Percentiles rank a stretch among this genome's conserved stretches.
Conservation (phyloP, 2,329 filamentous ascomycete genomes). For the Colletotrichum sansevieriae region DNA sequence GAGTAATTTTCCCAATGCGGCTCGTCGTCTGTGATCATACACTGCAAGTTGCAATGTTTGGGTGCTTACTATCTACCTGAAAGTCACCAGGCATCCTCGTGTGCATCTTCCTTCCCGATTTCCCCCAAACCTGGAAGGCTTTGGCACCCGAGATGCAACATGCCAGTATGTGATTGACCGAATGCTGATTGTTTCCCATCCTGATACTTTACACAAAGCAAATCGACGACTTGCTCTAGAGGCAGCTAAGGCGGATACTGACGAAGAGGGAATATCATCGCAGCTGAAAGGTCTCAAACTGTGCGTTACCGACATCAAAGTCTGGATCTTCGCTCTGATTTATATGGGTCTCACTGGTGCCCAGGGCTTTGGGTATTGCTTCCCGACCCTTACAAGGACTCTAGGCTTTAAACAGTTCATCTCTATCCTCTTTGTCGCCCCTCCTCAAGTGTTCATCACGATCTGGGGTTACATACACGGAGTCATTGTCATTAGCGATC, state of each 20-base stretch:
- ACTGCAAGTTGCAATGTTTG: no score
- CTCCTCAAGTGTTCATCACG: conserved; percentile 62
- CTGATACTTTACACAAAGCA: background rate
- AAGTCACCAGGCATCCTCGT: conserved; percentile 46
- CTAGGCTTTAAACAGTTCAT: conserved; percentile 25
- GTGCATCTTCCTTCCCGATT: conserved; percentile 47
- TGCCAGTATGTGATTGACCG: conserved; percentile 44
- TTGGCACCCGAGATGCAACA: conserved; percentile 58
- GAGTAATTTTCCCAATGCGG: background rate
- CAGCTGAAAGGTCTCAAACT: conserved; percentile 65
- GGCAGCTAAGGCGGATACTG: conserved; percentile 61
- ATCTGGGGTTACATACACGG: conserved; percentile 63
- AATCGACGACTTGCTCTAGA: conserved; percentile 57
- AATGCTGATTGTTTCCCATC: background rate
- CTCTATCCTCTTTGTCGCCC: conserved; percentile 48
- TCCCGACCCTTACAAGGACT: conserved; percentile 36
- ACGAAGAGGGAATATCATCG: conserved; percentile 60
- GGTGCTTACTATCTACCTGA: background rate
- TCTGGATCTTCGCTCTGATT: conserved; percentile 53
- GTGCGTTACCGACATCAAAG: conserved; percentile 63
- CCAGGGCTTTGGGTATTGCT: conserved; percentile 38
- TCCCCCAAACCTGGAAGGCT: conserved; percentile 58
- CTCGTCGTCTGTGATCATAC: background rate
- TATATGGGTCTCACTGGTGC: conserved; percentile 35
- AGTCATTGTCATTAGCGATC: conserved; percentile 25